Base-by-base conservation (phyloP, 2,329 filamentous ascomycete genomes). In the Trichoderma guizhouense region DNA sequence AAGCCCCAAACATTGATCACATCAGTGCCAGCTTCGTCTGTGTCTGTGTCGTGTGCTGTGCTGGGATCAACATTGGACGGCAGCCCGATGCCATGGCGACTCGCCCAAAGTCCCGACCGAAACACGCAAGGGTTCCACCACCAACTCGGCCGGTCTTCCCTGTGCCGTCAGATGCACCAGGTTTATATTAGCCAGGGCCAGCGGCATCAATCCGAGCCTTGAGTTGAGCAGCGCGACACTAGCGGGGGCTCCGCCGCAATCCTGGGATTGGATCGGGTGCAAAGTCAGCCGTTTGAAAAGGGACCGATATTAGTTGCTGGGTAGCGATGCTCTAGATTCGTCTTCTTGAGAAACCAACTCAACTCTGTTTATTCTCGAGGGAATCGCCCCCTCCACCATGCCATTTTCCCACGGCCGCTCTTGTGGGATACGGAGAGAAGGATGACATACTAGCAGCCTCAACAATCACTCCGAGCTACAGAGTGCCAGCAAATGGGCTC, bases 131-230 rank as follows among this genome's bases (percentile, higher is more conserved):
- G 57, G 51, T 43, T 15, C 66, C 55, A 61, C 55, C 66, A 26
- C 34, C 55, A n/a, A 28, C 18, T n/a, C 12, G 36, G 66, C 36
- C 24, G 18, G 55, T 21, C 58, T 43, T 62, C 58, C 58, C 58
- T 62, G 58, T 14, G 58, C 62, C 36, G 66, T 61, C 66, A 69
- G 66, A 69, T 61, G 66, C 66, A 51, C 66, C 36, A 61, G 65
- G 55, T 60, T 69, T 34, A 68, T 67, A 34, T 39, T 69, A 69
- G 66, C 55, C 66, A 69, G 55, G 66, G 66, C 66, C 28, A 58
- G 34, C 32, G 51, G 53, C 65, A 26, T 39, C 65, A 39, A 32
- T 68, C 65, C 65, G 53, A 55, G 32, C 47, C 30, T 60, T 32
- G 63, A 69, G 26, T 5, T 36, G 12, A 36, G 55, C 51, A 24